Conservation (phyloP, 768 basidiomycete species). For the button mushroom (Agaricus bisporus) region DNA sequence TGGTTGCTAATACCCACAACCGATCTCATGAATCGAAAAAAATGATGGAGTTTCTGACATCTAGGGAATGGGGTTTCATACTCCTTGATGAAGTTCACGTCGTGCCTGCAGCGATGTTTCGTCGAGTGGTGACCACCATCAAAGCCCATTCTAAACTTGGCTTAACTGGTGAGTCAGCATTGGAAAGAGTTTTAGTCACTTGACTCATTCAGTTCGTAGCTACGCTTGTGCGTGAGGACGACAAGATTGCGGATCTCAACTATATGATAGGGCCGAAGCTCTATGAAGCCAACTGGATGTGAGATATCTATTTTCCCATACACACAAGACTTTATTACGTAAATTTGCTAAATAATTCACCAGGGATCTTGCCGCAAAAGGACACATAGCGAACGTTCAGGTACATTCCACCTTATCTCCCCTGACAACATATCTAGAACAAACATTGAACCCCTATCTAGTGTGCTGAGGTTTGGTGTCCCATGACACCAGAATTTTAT, state of each 20-base stretch:
- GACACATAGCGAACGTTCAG: slow-evolving; percentile 99
- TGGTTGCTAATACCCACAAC: slow-evolving; percentile 98
- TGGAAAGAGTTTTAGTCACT: slow-evolving; percentile 1
- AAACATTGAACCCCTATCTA: slow-evolving; percentile 27
- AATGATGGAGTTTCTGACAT: slow-evolving; percentile 99
- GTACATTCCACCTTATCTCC: slow-evolving; percentile 34
- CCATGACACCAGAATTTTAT: slow-evolving; percentile 99
- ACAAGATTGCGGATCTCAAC: slow-evolving; percentile 97
- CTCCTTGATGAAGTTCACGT: slow-evolving; percentile 98
- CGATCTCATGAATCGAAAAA: slow-evolving; percentile 99
- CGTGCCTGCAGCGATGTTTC: slow-evolving; percentile 98
- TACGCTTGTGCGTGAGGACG: slow-evolving; percentile 97
- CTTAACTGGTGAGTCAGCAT: slow-evolving; percentile 64
- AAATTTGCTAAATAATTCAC: slow-evolving; percentile 10
- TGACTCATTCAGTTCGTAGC: slow-evolving; percentile 39
- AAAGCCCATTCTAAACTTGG: slow-evolving; percentile 99
- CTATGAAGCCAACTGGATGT: slow-evolving; percentile 99
- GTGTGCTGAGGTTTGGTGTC: slow-evolving; percentile 99
- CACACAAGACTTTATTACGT: slow-evolving; percentile 9
- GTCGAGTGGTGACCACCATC: slow-evolving; percentile 95
- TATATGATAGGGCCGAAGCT: slow-evolving; percentile 99
- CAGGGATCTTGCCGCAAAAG: slow-evolving; percentile 94
- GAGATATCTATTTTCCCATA: slow-evolving; percentile 11
- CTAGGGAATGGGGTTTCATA: slow-evolving; percentile 99
- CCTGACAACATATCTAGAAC: neutral